Conservation (phyloP, 495 filamentous ascomycete species). For the Aspergillus diversus region DNA sequence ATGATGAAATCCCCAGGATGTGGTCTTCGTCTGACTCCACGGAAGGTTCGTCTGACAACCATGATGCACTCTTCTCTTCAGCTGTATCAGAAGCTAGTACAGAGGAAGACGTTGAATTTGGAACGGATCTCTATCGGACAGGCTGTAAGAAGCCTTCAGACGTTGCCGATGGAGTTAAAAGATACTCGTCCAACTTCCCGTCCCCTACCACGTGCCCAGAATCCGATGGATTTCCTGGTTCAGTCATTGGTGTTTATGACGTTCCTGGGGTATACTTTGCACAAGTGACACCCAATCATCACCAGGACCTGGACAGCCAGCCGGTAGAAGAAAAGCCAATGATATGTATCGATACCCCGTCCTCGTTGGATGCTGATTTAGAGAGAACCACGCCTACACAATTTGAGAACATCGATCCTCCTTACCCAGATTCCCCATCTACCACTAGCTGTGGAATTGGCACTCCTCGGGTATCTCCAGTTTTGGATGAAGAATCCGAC, state of each 20-base stretch:
- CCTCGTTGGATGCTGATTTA: neutral
- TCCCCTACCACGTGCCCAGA: constrained; percentile 8
- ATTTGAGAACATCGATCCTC: neutral
- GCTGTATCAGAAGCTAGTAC: constrained; percentile 34
- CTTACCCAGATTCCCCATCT: neutral
- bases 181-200: constrained; percentile 9
- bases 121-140: constrained; percentile 37
- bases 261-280: neutral
- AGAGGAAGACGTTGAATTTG: constrained; percentile 39
- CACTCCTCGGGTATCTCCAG: neutral
- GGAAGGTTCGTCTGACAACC: constrained; percentile 17
- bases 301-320: neutral
- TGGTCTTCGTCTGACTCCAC: constrained; percentile 23
- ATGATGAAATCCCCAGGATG: constrained; percentile 3
- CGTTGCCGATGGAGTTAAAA: constrained; percentile 3
- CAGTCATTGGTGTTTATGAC: neutral
- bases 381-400: neutral
- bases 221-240: neutral
- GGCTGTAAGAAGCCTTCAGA: constrained; percentile 24
- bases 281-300: neutral
- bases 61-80: constrained; percentile 21
- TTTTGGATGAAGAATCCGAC: neutral
- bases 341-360: neutral
- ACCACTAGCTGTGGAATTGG: neutral
- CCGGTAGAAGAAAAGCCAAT: neutral